Evolutionary conservation across 768 basidiomycete genomes (phyloP).

Genomic region (Sporobolomyces pararoseus): DNA sequence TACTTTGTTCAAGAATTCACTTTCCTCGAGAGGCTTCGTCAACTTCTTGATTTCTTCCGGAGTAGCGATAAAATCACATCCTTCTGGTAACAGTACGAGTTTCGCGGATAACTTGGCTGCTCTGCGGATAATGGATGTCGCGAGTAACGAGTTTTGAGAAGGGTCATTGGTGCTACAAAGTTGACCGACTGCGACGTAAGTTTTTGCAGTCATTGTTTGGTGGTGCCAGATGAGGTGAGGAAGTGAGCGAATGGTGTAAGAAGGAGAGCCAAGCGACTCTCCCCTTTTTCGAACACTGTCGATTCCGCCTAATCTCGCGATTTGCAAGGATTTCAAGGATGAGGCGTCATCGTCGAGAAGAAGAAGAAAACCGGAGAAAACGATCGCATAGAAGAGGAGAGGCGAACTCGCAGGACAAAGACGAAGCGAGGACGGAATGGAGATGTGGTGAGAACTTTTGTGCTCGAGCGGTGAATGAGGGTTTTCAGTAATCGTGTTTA

Average conservation of each 20-base stretch:
- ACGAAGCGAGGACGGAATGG: no score
- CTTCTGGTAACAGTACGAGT: constrained; percentile 43
- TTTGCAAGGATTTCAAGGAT: no score
- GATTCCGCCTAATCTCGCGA: no score
- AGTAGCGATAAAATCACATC: constrained; percentile 42
- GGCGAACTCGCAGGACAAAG: no score
- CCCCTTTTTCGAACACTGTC: neutral
- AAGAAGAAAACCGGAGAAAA: no score
- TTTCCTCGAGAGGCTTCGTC: constrained; percentile 24
- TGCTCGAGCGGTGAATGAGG: no score
- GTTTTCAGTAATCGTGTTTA: neutral
- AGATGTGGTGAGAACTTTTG: no score
- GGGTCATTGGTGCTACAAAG: constrained; percentile 38
- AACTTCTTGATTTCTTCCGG: constrained; percentile 19
- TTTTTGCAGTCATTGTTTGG: neutral
- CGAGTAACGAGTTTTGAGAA: constrained; percentile 28
- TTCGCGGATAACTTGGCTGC: constrained; percentile 26
- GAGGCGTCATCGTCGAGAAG: no score
- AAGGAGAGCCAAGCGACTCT: neutral
- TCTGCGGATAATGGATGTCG: constrained; percentile 31
- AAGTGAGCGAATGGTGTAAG: neutral
- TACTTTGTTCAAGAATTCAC: constrained; percentile 30
- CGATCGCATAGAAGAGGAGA: no score
- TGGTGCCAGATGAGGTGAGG: neutral
- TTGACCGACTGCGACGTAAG: constrained; percentile 40